phyloP scores from a whole-genome alignment of 2,329 filamentous ascomycete species.

The Fusarium sp. region DNA sequence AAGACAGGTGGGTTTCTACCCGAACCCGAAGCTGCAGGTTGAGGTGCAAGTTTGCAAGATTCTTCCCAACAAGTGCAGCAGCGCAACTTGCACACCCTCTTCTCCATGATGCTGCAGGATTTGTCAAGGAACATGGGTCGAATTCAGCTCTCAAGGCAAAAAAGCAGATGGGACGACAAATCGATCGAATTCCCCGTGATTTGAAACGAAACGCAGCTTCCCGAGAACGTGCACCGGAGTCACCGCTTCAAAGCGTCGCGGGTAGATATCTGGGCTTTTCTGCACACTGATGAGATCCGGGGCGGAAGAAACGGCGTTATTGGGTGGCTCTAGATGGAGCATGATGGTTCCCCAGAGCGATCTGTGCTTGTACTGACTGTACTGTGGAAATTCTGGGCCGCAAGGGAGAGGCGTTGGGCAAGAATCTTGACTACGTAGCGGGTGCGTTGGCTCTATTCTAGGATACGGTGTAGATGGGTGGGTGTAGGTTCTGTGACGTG shows the following conservation, averaged over 20 bases:
- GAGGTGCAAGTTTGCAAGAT: conserved; percentile 25
- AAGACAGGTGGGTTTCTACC: conserved; percentile 5
- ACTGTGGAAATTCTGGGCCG: neutral
- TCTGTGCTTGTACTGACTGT: neutral
- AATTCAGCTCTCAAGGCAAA: neutral
- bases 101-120: neutral
- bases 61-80: conserved; percentile 26
- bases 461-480: neutral
- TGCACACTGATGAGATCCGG: neutral
- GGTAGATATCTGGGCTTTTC: neutral
- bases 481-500: neutral
- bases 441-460: neutral
- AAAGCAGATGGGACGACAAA: neutral
- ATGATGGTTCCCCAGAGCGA: neutral
- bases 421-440: neutral
- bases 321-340: neutral
- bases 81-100: conserved; percentile 10
- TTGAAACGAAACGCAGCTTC: conserved; percentile 1
- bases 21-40: conserved; percentile 3
- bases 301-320: neutral
- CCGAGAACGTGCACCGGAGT: conserved; percentile 3
- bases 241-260: neutral
- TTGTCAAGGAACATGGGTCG: neutral
- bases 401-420: neutral
- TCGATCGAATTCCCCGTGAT: conserved; percentile 1